These are phyloP conservation scores for Trematosphaeria pertusa DNA, from an alignment of 2,329 filamentous ascomycete species.

Conservation along the genomic window DNA sequence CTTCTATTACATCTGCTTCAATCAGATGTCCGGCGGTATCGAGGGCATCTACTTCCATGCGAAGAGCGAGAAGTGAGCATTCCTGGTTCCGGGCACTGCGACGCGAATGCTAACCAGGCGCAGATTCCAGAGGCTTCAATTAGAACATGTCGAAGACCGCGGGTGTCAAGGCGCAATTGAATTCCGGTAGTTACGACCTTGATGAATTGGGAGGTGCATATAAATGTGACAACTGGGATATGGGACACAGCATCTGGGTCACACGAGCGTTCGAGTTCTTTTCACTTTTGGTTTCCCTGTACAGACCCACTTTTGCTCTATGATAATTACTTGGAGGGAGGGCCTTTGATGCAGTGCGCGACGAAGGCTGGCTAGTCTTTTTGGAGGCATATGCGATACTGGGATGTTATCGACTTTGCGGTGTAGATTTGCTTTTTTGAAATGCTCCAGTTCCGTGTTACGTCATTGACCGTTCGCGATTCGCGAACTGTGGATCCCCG, in stretches of 20 bases:
- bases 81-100: neutral
- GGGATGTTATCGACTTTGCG: neutral
- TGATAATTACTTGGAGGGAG: constrained; percentile 9
- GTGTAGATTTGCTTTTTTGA: constrained; percentile 14
- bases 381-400: neutral
- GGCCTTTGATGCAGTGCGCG: constrained; percentile 39
- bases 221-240: constrained; percentile 21
- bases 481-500: constrained; percentile 14
- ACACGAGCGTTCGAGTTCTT: constrained; percentile 22
- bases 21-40: constrained; percentile 84
- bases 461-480: constrained; percentile 20
- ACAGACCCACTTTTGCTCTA: constrained; percentile 26
- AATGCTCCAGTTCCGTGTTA: constrained; percentile 14
- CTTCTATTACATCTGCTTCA: constrained; percentile 99
- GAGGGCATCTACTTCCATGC: constrained; percentile 97
- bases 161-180: constrained; percentile 88
- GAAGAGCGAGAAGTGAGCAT: constrained; percentile 92
- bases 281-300: constrained; percentile 32
- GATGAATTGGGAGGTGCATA: constrained; percentile 28
- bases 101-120: constrained; percentile 24
- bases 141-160: constrained; percentile 84
- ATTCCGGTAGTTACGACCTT: constrained; percentile 70
- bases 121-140: constrained; percentile 90
- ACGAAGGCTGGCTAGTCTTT: constrained; percentile 24
- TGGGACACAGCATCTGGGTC: constrained; percentile 38